These are phyloP conservation scores for Quercus cerris DNA, from an alignment of 306 rosid genomes.

Conservation along the genomic window DNA sequence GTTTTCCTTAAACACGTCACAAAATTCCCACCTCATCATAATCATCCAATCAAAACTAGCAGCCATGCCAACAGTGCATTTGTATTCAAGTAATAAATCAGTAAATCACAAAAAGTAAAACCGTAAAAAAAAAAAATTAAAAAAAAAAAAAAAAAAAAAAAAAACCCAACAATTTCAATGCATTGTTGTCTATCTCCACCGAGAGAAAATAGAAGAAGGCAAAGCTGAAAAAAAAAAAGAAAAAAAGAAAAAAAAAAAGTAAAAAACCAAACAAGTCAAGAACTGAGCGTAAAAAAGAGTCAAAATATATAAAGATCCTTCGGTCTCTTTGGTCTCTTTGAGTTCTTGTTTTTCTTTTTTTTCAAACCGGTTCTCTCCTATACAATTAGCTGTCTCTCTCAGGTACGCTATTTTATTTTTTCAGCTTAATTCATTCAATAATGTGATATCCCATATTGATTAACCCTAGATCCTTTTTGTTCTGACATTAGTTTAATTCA, in stretches of 20 bases:
- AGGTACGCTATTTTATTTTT: constrained; percentile 39
- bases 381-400: constrained; percentile 19
- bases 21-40: background rate
- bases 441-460: constrained; percentile 21
- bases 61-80: background rate
- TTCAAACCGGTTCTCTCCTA: background rate
- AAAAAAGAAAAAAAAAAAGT: background rate
- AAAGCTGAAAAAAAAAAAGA: background rate
- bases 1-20: background rate
- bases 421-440: background rate
- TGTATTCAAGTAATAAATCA: no score
- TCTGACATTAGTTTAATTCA: constrained; percentile 1
- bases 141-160: background rate
- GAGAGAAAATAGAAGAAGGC: background rate
- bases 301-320: constrained; percentile 23
- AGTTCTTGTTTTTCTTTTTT: constrained; percentile 3
- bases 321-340: constrained; percentile 1
- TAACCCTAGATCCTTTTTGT: constrained; percentile 46
- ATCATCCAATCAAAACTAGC: background rate
- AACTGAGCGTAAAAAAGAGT: constrained; percentile 6
- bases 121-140: background rate
- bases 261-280: background rate
- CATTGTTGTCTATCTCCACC: no score
- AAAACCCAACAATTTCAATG: background rate
- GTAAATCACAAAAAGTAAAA: no score